Conservation (phyloP, 805 yeast species). For the Metschnikowia baotianmanensis region DNA sequence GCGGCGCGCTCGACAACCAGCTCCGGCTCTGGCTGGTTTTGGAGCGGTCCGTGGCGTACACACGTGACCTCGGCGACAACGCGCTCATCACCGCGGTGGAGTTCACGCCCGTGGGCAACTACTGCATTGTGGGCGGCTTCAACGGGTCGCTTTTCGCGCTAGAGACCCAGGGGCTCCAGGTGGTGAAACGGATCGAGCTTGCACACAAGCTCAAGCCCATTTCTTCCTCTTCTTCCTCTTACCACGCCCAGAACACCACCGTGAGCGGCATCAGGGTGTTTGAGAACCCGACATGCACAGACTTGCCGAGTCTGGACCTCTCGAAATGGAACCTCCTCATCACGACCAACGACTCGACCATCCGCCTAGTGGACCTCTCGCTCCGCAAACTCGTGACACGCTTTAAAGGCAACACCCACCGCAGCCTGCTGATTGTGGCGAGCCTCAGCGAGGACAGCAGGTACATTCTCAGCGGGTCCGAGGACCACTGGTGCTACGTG, state of each 20-base stretch:
- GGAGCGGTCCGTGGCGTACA: slow-evolving; percentile 61
- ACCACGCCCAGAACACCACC: slow-evolving; percentile 39
- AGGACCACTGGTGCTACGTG: slow-evolving; percentile 81
- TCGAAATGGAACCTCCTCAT: slow-evolving; percentile 43
- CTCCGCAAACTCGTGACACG: slow-evolving; percentile 58
- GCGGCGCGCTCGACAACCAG: slow-evolving; percentile 76
- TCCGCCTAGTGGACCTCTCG: slow-evolving; percentile 60
- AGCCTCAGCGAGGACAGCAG: slow-evolving; percentile 53
- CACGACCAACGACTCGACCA: slow-evolving; percentile 79
- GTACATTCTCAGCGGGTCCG: slow-evolving; percentile 75
- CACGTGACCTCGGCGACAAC: slow-evolving; percentile 51
- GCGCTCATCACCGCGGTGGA: slow-evolving; percentile 73
- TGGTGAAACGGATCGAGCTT: slow-evolving; percentile 32
- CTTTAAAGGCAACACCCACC: slow-evolving; percentile 72
- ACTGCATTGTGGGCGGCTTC: slow-evolving; percentile 72
- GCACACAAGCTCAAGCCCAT: slow-evolving; percentile 25
- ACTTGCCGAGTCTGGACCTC: slow-evolving; percentile 6
- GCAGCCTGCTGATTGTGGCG: slow-evolving; percentile 71
- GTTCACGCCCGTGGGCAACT: slow-evolving; percentile 64
- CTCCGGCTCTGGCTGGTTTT: slow-evolving; percentile 83
- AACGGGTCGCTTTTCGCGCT: slow-evolving; percentile 64
- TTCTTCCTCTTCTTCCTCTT: slow-evolving; percentile 19
- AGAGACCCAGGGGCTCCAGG: slow-evolving; percentile 61
- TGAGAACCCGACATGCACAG: slow-evolving; percentile 19
- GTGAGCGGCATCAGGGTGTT: slow-evolving; percentile 73